A percentile compares a stretch with the other conserved stretches of the same genome.
These are phyloP conservation scores for Pholiota microspora DNA, from an alignment of 768 basidiomycete species.

Conservation along the genomic window DNA sequence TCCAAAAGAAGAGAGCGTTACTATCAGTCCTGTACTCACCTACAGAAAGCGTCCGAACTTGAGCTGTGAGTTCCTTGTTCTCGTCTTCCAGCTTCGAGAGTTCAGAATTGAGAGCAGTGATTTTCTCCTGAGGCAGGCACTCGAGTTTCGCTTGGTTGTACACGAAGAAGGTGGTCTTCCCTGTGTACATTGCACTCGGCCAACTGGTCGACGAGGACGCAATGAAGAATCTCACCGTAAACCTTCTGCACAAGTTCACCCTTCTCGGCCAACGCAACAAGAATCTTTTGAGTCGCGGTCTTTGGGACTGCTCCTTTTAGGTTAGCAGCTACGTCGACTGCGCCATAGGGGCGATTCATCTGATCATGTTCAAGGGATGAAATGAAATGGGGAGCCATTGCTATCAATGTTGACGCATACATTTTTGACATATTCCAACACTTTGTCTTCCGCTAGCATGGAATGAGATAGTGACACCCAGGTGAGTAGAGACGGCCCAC, in stretches of 20 bases:
- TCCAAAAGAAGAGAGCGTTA: slow-evolving; percentile 5
- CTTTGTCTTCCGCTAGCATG: slow-evolving; percentile 62
- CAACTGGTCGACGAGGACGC: slow-evolving; percentile 11
- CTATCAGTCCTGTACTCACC: slow-evolving; percentile 30
- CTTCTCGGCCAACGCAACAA: slow-evolving; percentile 80
- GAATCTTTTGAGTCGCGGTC: slow-evolving; percentile 79
- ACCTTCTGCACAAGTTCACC: slow-evolving; percentile 78
- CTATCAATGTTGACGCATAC: slow-evolving; percentile 31
- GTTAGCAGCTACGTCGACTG: slow-evolving; percentile 89
- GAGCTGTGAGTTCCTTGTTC: slow-evolving; percentile 48
- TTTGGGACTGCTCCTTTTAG: slow-evolving; percentile 89
- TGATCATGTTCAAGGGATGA: slow-evolving; percentile 24
- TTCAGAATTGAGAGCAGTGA: slow-evolving; percentile 60
- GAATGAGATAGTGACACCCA: not conserved
- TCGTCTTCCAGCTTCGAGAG: slow-evolving; percentile 55
- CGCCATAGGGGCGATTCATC: slow-evolving; percentile 95
- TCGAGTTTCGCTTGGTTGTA: slow-evolving; percentile 76
- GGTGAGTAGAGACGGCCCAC: not conserved
- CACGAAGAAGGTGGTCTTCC: slow-evolving; percentile 86
- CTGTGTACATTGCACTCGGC: too few relatives aligned
- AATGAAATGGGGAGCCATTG: not conserved
- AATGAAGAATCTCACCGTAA: slow-evolving; percentile 54
- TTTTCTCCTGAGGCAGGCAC: slow-evolving; percentile 58
- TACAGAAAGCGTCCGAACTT: slow-evolving; percentile 47
- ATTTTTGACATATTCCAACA: slow-evolving; percentile 77